Evolutionary conservation across 73 alveolate species (phyloP), one percentile per base, ranked within the genome.

Genomic region (Paramecium sonneborni): DNA sequence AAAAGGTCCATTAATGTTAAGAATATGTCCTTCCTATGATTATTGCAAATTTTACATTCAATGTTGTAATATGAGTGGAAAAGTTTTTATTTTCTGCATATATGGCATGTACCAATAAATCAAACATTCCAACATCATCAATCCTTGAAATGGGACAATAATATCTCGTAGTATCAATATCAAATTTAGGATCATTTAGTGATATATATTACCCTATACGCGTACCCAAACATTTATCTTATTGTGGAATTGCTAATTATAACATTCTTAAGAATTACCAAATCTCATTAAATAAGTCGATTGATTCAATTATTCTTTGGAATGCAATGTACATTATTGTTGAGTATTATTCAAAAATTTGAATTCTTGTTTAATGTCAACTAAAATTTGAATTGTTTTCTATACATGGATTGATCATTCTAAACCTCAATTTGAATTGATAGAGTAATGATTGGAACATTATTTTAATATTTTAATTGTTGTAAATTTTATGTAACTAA

Each of bases 51-150:
- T 10, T 39, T 34, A 43, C 90, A 26, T 46, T 79, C 41, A 79
- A 43, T 24, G 69, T 30, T 14, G 76, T 44, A 2, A 79, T 30
- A 46, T 79, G 90, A 2, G 41, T 26, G 5, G 90, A 79, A 46
- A 79, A 79, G 28, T 46, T 79, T 7, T 79, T 79, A 24, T 79
- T 62, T 43, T 46, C 72, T 4, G 90, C 15, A 38, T 72, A 35
- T 9, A 79, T 46, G n/a, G 69, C 90, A 32, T 46, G 44, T 6
- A 79, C 72, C 20, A 79, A 34, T 20, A 79, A 11, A 79, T 79
- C 90, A 43, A 79, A 46, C 41, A 79, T 79, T 79, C 90, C 90
- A 20, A 43, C 90, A 79, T 79, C 90, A 79, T 79, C 90, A 12
- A 79, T 79, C 18, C 90, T 38, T 43, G 90, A 79, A 5, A 79